Evolutionary conservation across 805 yeast species (phyloP).

Genomic region (Candida qinlingensis): DNA sequence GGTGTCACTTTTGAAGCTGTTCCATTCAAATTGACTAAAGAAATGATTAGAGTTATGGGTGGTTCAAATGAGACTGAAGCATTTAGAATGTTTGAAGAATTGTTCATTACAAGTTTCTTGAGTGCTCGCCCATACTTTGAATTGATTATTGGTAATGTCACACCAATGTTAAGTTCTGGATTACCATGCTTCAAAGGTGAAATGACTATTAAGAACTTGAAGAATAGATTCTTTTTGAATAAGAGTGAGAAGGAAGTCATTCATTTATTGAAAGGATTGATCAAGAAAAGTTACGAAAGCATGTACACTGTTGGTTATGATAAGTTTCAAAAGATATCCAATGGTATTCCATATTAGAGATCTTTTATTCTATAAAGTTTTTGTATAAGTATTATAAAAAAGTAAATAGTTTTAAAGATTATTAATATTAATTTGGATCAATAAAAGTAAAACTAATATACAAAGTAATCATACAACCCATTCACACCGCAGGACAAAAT

Average conservation of each 20-base stretch:
- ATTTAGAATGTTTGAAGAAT: conserved; percentile 88
- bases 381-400: not conserved
- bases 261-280: conserved; percentile 63
- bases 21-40: conserved; percentile 93
- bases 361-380: not conserved
- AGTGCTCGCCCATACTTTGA: conserved; percentile 87
- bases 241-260: conserved; percentile 87
- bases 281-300: conserved; percentile 80
- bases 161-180: conserved; percentile 92
- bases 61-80: conserved; percentile 82
- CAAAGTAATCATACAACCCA: not conserved
- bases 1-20: conserved; percentile 98
- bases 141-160: conserved; percentile 75
- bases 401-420: too few species aligned
- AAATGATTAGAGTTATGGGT: conserved; percentile 96
- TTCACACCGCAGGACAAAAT: too few species aligned
- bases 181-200: conserved; percentile 90
- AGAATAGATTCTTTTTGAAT: conserved; percentile 72
- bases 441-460: not conserved
- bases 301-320: conserved; percentile 91
- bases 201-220: conserved; percentile 72
- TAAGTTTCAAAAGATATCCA: conserved; percentile 93
- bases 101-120: conserved; percentile 88
- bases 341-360: conserved; percentile 85
- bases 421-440: too few species aligned